Conservation (phyloP, 352 stramenopile genomes). For the Lagenidium sp. region DNA sequence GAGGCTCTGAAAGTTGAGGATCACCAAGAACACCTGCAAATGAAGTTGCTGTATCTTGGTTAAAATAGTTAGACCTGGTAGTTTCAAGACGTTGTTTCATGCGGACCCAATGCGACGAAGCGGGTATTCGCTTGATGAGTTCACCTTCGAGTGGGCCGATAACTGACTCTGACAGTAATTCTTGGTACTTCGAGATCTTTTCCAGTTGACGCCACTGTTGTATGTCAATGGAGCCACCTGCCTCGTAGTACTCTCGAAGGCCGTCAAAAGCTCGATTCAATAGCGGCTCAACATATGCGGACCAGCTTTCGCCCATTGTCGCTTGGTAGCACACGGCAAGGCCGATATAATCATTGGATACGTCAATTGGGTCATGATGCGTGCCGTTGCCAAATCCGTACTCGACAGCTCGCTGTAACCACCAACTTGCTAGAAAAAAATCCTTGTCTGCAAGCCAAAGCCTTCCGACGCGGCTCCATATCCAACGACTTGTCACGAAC, state of each 20-base stretch:
- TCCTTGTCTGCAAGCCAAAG: slow-evolving; percentile 35
- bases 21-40: slow-evolving; percentile 6
- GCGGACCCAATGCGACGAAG: slow-evolving; percentile 52
- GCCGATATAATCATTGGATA: slow-evolving; percentile 24
- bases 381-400: neutral
- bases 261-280: slow-evolving; percentile 9
- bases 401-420: slow-evolving; percentile 22
- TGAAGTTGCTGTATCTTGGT: slow-evolving; percentile 49
- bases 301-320: slow-evolving; percentile 15
- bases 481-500: slow-evolving; percentile 35
- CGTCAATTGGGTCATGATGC: too few relatives aligned
- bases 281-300: slow-evolving; percentile 1
- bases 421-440: slow-evolving; percentile 32
- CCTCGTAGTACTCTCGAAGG: too few relatives aligned
- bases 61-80: too few relatives aligned
- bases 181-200: too few relatives aligned
- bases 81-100: too few relatives aligned
- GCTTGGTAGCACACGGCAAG: slow-evolving; percentile 32
- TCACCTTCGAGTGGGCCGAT: slow-evolving; percentile 17
- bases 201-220: neutral
- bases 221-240: slow-evolving; percentile 9
- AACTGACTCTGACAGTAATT: too few relatives aligned
- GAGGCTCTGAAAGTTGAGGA: slow-evolving; percentile 18
- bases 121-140: slow-evolving; percentile 22
- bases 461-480: slow-evolving; percentile 45